These are phyloP conservation scores for Pseudohalonectria lignicola DNA, from an alignment of 2,329 filamentous ascomycete species.

Conservation along the genomic window DNA sequence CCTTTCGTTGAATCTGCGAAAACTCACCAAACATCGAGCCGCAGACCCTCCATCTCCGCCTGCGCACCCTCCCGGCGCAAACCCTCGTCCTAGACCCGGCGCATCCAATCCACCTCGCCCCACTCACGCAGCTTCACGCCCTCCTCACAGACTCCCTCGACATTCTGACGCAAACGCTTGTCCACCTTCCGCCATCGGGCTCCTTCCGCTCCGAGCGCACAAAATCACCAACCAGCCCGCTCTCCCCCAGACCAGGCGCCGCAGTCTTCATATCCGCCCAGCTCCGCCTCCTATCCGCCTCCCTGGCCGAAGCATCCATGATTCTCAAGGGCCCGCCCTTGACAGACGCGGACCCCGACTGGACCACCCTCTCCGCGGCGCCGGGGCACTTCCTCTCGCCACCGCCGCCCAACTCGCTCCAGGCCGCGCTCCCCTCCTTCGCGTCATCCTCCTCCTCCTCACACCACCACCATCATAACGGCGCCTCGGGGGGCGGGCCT, in stretches of 20 bases:
- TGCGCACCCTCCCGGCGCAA: constrained; percentile 52
- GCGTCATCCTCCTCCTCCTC: not conserved
- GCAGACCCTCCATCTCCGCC: constrained; percentile 65
- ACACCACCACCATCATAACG: constrained; percentile 34
- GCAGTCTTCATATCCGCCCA: constrained; percentile 40
- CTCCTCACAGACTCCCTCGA: constrained; percentile 76
- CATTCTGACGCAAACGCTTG: constrained; percentile 66
- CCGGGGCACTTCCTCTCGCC: constrained; percentile 30
- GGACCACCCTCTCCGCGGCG: constrained; percentile 32
- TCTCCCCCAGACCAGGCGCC: constrained; percentile 41
- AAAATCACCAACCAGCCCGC: constrained; percentile 34
- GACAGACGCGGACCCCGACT: constrained; percentile 25
- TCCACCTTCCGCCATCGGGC: constrained; percentile 37
- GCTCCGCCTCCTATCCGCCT: constrained; percentile 42
- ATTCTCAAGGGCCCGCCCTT: constrained; percentile 44
- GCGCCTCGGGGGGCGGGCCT: constrained; percentile 30
- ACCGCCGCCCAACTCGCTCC: constrained; percentile 1
- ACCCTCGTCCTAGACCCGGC: constrained; percentile 35
- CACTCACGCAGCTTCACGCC: constrained; percentile 62
- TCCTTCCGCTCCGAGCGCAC: not conserved
- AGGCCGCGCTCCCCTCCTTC: not conserved
- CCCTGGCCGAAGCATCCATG: constrained; percentile 37
- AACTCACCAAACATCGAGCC: not conserved
- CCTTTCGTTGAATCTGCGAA: not conserved
- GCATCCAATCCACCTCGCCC: constrained; percentile 48